phyloP scores from a whole-genome alignment of 768 basidiomycete species.

The Mycena floridula region DNA sequence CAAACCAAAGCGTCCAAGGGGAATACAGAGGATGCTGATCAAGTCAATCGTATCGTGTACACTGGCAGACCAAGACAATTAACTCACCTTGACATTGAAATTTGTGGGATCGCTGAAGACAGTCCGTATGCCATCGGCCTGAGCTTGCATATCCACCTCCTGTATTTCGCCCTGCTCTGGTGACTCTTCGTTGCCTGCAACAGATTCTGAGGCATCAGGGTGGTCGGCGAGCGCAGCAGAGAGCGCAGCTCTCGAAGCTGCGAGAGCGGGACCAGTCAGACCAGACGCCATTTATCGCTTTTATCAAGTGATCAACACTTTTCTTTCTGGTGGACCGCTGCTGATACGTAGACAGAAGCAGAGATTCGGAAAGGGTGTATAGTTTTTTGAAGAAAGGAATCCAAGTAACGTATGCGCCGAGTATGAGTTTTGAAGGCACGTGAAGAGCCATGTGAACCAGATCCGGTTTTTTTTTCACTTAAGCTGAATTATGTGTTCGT shows the following conservation, averaged over 20 bases:
- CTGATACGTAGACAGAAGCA: too few relatives aligned
- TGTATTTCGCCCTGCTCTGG: conserved; percentile 81
- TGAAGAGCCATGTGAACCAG: too few relatives aligned
- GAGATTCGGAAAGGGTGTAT: too few relatives aligned
- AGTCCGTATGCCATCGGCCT: conserved; percentile 80
- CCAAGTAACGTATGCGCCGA: too few relatives aligned
- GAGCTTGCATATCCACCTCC: conserved; percentile 79
- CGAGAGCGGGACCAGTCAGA: conserved; percentile 61
- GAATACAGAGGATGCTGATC: conserved; percentile 90
- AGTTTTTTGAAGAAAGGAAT: too few relatives aligned
- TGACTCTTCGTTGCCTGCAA: conserved; percentile 28
- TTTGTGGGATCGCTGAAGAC: conserved; percentile 90
- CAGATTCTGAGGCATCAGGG: conserved; percentile 22
- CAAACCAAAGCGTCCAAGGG: conserved; percentile 97
- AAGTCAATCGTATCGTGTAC: not conserved
- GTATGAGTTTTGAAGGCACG: too few relatives aligned
- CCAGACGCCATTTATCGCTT: conserved; percentile 47
- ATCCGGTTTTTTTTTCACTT: too few relatives aligned
- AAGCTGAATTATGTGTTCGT: too few relatives aligned
- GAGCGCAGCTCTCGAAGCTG: conserved; percentile 77
- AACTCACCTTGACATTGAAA: conserved; percentile 90
- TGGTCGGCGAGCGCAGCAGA: conserved; percentile 65
- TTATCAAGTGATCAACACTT: too few relatives aligned
- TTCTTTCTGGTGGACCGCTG: too few relatives aligned
- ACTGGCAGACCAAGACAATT: conserved; percentile 4